phyloP scores from a whole-genome alignment of 2,329 filamentous ascomycete genomes.

The Cercospora sojina region DNA sequence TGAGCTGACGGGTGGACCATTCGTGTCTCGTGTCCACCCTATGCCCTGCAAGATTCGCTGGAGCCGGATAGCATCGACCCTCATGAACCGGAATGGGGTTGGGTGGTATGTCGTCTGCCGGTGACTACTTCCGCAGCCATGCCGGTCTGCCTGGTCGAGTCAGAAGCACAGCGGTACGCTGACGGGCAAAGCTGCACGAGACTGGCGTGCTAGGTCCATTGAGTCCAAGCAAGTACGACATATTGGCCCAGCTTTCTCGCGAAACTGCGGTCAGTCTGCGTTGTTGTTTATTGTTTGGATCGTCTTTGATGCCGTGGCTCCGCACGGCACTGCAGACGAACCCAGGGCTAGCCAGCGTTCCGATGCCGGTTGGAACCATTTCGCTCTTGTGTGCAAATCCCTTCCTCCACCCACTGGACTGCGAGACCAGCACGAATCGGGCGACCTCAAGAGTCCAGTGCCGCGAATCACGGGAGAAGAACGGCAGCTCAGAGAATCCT shows the following conservation, averaged over 20 bases:
- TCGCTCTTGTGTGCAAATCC: background rate
- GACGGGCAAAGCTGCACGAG: background rate
- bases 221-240: background rate
- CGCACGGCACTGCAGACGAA: background rate
- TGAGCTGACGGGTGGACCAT: background rate
- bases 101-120: background rate
- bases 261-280: conserved; percentile 1
- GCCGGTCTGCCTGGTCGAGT: background rate
- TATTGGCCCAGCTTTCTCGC: background rate
- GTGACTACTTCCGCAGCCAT: background rate
- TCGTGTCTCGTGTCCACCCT: background rate
- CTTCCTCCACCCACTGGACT: background rate
- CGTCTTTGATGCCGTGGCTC: background rate
- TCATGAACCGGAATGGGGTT: background rate
- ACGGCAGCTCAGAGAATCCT: background rate
- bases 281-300: background rate
- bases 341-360: background rate
- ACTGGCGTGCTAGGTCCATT: background rate
- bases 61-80: background rate
- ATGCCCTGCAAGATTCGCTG: background rate
- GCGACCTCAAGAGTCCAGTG: background rate
- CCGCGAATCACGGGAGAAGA: conserved; percentile 11
- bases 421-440: background rate
- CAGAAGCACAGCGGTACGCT: background rate
- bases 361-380: background rate